Evolutionary conservation across 2,329 filamentous ascomycete species (phyloP), one percentile per base, ranked within the genome.

Genomic region (Trichoderma atroviride): DNA sequence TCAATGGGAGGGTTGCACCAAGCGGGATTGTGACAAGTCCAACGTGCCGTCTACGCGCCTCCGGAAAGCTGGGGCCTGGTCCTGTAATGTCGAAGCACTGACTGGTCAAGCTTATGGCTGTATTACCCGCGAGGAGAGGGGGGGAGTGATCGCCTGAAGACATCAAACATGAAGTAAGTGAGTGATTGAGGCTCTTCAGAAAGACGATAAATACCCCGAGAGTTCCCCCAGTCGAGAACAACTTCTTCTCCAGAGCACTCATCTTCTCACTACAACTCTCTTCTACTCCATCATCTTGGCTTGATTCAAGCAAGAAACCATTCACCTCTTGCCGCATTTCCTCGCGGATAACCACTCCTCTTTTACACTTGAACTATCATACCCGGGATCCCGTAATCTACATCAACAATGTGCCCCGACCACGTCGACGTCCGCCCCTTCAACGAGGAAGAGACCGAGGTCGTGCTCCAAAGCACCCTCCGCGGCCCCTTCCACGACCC

Each of bases 1-100:
- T 43, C 33, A 13, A 35, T 35, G 33, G 66, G 14, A 19, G 24
- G 31, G 13, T 29, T 37, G 10, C 31, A 2, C 24, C 24, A 55
- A 60, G 55, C 61, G 24, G 2, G 43, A 16, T 6, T 19, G 56
- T 59, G 62, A 66, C 35, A 29, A 29, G 61, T 55, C 63, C 19
- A 52, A n/a, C 33, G 29, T 37, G 24, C 57, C 19, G 35, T 58
- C 43, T 56, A 59, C n/a, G 68, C 68, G 68, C 61, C 61, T 35
- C 33, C 22, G 9, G 47, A 60, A 10, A 47, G 58, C 33, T 19
- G 56, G 66, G 43, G 35, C 47, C 43, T 29, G 59, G 61, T 33
- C 55, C 14, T 43, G 5, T 60, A 56, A 43, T 27, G 24, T 37
- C 24, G 11, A 37, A 31, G 3, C 27, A n/a, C 27, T 56, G 50